These are phyloP conservation scores for Bruguiera parviflora DNA, from an alignment of 345 rosid genomes.

Conservation along the genomic window DNA sequence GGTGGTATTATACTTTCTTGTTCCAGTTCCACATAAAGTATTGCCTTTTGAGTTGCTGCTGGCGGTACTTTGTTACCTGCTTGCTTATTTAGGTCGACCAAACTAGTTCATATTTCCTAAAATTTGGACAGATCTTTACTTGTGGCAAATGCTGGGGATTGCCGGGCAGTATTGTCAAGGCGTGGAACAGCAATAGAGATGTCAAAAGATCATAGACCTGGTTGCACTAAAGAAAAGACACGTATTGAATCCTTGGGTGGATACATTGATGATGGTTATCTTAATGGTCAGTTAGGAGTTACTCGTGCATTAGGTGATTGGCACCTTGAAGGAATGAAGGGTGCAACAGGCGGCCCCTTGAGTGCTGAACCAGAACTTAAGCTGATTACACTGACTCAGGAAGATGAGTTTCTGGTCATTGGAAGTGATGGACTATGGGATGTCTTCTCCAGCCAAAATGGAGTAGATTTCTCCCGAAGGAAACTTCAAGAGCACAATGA, in stretches of 20 bases:
- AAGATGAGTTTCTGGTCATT: constrained; percentile 78
- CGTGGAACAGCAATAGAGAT: constrained; percentile 60
- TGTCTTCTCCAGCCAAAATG: constrained; percentile 67
- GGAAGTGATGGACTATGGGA: constrained; percentile 94
- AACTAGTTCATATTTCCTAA: no score
- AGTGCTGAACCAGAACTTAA: constrained; percentile 84
- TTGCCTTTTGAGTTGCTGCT: no score
- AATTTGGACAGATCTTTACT: constrained; percentile 49
- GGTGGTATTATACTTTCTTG: no score
- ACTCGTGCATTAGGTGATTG: constrained; percentile 86
- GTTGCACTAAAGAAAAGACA: constrained; percentile 47
- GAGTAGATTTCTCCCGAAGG: constrained; percentile 71
- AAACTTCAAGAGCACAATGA: constrained; percentile 75
- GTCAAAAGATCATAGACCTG: constrained; percentile 76
- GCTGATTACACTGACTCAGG: constrained; percentile 48
- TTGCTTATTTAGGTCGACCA: no score
- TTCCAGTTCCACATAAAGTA: no score
- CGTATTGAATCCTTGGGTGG: constrained; percentile 78
- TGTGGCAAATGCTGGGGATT: constrained; percentile 96
- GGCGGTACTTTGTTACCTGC: no score
- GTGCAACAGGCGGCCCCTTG: constrained; percentile 48
- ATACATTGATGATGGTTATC: constrained; percentile 53
- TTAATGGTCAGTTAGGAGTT: constrained; percentile 68
- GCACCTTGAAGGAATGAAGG: constrained; percentile 70
- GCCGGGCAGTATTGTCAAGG: constrained; percentile 74